A percentile compares a stretch with the other conserved stretches of the same genome.
These are phyloP conservation scores for Trametes hirsuta DNA, from an alignment of 1,284 basidiomycete species.

Conservation along the genomic window DNA sequence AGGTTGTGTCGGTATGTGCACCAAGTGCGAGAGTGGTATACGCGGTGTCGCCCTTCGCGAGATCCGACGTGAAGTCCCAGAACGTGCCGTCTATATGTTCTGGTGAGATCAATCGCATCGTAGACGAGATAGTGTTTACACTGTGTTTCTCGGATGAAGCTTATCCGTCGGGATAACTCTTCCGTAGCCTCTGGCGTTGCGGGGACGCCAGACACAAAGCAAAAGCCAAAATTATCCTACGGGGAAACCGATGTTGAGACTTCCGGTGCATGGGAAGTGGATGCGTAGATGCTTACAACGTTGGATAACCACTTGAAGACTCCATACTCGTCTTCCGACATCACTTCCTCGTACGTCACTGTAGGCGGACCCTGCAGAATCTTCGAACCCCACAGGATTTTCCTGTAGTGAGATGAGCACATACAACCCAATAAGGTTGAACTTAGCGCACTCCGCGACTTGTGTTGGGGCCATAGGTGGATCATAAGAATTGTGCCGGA, in stretches of 20 bases:
- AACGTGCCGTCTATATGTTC: slow-evolving; percentile 77
- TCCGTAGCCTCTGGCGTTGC: slow-evolving; percentile 86
- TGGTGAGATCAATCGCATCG: not conserved
- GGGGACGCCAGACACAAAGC: slow-evolving; percentile 85
- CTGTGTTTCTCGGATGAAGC: slow-evolving; percentile 92
- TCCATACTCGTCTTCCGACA: slow-evolving; percentile 67
- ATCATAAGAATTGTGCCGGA: slow-evolving; percentile 76
- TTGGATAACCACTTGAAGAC: slow-evolving; percentile 84
- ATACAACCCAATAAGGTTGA: not conserved
- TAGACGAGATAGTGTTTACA: slow-evolving; percentile 51
- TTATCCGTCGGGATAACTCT: slow-evolving; percentile 75
- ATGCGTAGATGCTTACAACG: slow-evolving; percentile 57
- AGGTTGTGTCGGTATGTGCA: slow-evolving; percentile 96
- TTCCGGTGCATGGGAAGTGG: not conserved
- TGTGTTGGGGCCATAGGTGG: slow-evolving; percentile 46
- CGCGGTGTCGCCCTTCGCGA: slow-evolving; percentile 89
- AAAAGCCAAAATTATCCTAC: slow-evolving; percentile 88
- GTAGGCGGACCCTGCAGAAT: slow-evolving; percentile 80
- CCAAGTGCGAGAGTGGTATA: slow-evolving; percentile 89
- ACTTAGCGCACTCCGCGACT: slow-evolving; percentile 45
- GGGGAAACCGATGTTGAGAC: not conserved
- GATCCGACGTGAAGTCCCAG: slow-evolving; percentile 96
- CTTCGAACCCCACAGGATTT: slow-evolving; percentile 80
- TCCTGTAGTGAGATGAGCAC: slow-evolving; percentile 45
- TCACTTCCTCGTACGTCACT: slow-evolving; percentile 76